These are phyloP conservation scores for Paramecium sonneborni DNA, from an alignment of 73 alveolate genomes.

Conservation along the genomic window DNA sequence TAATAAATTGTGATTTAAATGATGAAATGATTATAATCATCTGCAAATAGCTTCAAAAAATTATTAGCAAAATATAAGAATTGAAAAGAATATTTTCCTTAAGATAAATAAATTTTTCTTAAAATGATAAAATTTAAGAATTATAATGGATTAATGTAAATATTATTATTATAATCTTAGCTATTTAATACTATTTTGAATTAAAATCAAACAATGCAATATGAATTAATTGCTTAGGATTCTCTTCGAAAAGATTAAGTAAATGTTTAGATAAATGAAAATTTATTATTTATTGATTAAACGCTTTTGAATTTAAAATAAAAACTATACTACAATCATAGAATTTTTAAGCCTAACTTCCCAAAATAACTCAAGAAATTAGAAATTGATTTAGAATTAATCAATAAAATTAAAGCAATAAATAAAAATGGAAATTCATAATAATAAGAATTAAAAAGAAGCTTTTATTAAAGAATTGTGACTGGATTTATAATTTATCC, in stretches of 20 bases:
- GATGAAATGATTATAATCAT: not conserved
- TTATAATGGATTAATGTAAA: not conserved
- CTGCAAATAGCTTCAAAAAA: not conserved
- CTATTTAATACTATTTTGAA: not conserved
- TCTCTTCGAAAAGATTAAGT: not conserved
- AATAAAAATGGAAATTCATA: not conserved
- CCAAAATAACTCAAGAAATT: conserved; percentile 5
- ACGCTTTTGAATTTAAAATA: not conserved
- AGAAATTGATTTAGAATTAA: conserved; percentile 17
- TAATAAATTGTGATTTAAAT: not conserved
- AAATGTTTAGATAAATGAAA: not conserved
- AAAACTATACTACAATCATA: not conserved
- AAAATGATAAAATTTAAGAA: not conserved
- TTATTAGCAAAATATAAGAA: not conserved
- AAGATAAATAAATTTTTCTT: not conserved
- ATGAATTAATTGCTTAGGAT: not conserved
- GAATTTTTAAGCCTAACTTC: not conserved
- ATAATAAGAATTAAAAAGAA: not conserved
- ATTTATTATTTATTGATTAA: not conserved
- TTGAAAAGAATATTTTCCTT: not conserved
- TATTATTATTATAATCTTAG: not conserved
- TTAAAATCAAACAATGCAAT: not conserved
- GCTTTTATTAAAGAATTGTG: not conserved
- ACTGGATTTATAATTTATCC: not conserved
- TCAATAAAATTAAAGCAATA: not conserved